Evolutionary conservation across 176 grass and related monocot genomes (phyloP).

Genomic region (Neostapfia colusana): DNA sequence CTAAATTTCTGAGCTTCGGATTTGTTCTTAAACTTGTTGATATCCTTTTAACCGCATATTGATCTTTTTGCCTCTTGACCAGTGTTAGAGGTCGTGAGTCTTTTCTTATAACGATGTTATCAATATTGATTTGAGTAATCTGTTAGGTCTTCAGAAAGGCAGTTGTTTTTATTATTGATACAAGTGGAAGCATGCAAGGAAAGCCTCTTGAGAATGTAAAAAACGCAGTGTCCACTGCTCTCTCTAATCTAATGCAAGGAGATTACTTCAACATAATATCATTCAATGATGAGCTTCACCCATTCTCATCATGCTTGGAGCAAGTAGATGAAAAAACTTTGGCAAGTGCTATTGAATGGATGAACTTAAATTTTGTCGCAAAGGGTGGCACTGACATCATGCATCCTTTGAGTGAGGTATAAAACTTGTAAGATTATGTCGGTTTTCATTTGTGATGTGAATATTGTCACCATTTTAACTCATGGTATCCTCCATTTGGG

Average conservation of each 20-base stretch:
- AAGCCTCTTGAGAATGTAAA: conserved; percentile 87
- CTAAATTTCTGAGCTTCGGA: conserved; percentile 22
- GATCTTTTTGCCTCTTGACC: background rate
- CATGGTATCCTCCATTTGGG: conserved; percentile 26
- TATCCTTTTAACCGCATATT: conserved; percentile 18
- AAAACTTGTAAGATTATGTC: conserved; percentile 21
- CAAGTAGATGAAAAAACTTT: conserved; percentile 62
- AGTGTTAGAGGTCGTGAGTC: background rate
- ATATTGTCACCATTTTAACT: conserved; percentile 21
- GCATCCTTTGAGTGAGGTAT: conserved; percentile 80
- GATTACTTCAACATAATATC: conserved; percentile 89
- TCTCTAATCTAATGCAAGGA: conserved; percentile 63
- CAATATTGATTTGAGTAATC: conserved; percentile 5
- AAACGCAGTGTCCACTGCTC: conserved; percentile 55
- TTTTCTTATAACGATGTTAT: background rate
- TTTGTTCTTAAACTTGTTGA: conserved; percentile 37
- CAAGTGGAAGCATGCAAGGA: conserved; percentile 93
- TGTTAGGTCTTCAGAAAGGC: conserved; percentile 76
- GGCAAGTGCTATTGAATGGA: conserved; percentile 71
- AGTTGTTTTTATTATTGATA: conserved; percentile 81
- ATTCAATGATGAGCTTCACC: conserved; percentile 70
- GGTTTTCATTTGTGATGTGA: conserved; percentile 7
- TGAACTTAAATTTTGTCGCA: conserved; percentile 61
- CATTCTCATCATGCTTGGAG: conserved; percentile 79
- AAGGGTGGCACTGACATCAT: conserved; percentile 82